phyloP scores from a whole-genome alignment of 805 yeast genomes.

The Hanseniaspora nectarophila region DNA sequence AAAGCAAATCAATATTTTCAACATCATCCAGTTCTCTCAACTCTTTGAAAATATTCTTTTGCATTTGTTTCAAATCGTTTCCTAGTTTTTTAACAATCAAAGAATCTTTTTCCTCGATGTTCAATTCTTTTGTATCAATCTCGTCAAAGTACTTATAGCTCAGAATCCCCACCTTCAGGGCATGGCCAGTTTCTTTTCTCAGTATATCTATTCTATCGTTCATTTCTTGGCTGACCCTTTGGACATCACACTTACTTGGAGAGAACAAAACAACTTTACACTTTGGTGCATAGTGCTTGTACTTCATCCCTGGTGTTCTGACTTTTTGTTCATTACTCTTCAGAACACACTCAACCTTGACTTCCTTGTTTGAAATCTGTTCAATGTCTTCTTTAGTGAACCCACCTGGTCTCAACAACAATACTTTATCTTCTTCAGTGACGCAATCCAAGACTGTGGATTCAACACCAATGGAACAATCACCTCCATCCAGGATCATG shows the following conservation, averaged over 20 bases:
- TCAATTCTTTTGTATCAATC: conserved; percentile 24
- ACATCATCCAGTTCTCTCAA: conserved; percentile 66
- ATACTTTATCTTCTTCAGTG: conserved; percentile 52
- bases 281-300: conserved; percentile 84
- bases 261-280: conserved; percentile 66
- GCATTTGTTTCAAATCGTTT: conserved; percentile 41
- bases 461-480: conserved; percentile 80
- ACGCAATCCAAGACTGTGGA: conserved; percentile 90
- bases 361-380: conserved; percentile 41
- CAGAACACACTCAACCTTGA: conserved; percentile 38
- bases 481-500: conserved; percentile 78
- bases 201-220: conserved; percentile 11
- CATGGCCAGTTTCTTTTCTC: conserved; percentile 24
- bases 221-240: conserved; percentile 5
- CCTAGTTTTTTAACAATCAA: conserved; percentile 32
- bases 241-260: conserved; percentile 36
- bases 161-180: conserved; percentile 13
- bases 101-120: background rate
- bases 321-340: conserved; percentile 49
- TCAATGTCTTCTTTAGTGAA: conserved; percentile 48
- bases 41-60: conserved; percentile 58
- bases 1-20: conserved; percentile 50
- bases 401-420: conserved; percentile 90
- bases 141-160: conserved; percentile 43
- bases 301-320: conserved; percentile 96